phyloP scores from a whole-genome alignment of 176 grass and related monocot genomes.

The Lolium perenne region DNA sequence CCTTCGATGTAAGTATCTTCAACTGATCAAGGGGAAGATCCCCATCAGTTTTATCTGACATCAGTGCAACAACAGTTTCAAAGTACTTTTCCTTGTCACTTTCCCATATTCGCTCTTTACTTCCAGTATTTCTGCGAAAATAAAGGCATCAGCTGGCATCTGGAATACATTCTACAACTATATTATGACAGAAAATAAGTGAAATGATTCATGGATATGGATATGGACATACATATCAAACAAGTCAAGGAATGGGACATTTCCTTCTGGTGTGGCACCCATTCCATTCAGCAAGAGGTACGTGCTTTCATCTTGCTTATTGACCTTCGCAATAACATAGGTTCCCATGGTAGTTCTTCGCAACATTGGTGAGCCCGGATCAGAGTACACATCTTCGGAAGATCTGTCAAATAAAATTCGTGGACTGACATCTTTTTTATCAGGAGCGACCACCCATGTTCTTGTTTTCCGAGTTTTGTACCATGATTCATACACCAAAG shows the following conservation, averaged over 20 bases:
- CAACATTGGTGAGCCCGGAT: conserved; percentile 98
- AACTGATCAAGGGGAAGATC: conserved; percentile 75
- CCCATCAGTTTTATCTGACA: conserved; percentile 88
- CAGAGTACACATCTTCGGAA: conserved; percentile 97
- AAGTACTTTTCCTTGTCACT: conserved; percentile 95
- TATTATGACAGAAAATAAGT: conserved; percentile 34
- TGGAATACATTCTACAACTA: conserved; percentile 22
- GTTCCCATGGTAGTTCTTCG: conserved; percentile 83
- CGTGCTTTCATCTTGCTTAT: conserved; percentile 80
- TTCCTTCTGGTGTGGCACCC: conserved; percentile 97
- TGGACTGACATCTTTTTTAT: conserved; percentile 72
- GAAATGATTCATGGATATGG: conserved; percentile 18
- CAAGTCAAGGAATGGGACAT: conserved; percentile 97
- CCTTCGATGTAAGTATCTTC: conserved; percentile 94
- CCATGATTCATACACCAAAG: conserved; percentile 97
- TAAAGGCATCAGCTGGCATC: conserved; percentile 30
- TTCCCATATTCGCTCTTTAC: conserved; percentile 98
- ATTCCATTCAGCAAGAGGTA: conserved; percentile 89
- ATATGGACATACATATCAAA: conserved; percentile 89
- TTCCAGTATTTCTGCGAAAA: conserved; percentile 86
- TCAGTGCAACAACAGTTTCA: conserved; percentile 87
- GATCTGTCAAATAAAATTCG: conserved; percentile 92
- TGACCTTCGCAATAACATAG: conserved; percentile 94
- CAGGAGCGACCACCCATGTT: conserved; percentile 93
- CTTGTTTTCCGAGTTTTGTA: conserved; percentile 98